Conservation (phyloP, 108 stramenopile species). For the Schizochytrium sp. region DNA sequence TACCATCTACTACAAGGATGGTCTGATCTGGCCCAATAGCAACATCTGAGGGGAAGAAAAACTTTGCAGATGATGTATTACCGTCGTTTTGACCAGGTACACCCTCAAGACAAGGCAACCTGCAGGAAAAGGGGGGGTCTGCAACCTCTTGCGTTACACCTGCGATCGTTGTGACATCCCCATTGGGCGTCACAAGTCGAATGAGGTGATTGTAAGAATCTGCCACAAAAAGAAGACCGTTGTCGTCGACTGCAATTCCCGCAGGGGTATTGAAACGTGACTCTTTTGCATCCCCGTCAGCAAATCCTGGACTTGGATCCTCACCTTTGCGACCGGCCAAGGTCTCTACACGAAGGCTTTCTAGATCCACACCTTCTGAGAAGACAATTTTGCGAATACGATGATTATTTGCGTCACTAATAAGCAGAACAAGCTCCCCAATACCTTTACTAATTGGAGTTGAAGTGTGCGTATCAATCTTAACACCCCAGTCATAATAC, state of each 20-base stretch:
- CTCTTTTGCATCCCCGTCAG: slow-evolving; percentile 76
- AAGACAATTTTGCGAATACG: slow-evolving; percentile 76
- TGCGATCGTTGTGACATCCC: slow-evolving; percentile 77
- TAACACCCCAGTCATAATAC: slow-evolving; percentile 43
- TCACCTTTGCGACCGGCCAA: slow-evolving; percentile 61
- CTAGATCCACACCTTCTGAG: slow-evolving; percentile 16
- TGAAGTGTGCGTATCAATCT: neutral
- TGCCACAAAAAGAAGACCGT: slow-evolving; percentile 80
- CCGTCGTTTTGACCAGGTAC: slow-evolving; percentile 80
- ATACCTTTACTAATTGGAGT: neutral
- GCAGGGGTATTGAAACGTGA: slow-evolving; percentile 83
- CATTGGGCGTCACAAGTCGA: slow-evolving; percentile 71
- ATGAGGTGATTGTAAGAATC: slow-evolving; percentile 88
- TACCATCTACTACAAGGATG: slow-evolving; percentile 81
- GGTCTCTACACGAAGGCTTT: slow-evolving; percentile 65
- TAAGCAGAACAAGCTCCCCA: slow-evolving; percentile 72
- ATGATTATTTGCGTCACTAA: slow-evolving; percentile 85
- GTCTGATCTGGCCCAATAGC: slow-evolving; percentile 72
- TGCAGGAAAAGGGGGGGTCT: slow-evolving; percentile 71
- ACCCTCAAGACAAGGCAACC: slow-evolving; percentile 75
- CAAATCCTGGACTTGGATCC: slow-evolving; percentile 74
- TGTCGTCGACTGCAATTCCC: slow-evolving; percentile 78
- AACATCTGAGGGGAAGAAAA: slow-evolving; percentile 84
- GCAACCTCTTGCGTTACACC: slow-evolving; percentile 69
- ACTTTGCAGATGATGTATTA: slow-evolving; percentile 68